A percentile compares a stretch with the other conserved stretches of the same genome.
Conservation (phyloP, 2,329 filamentous ascomycete species). For the Xylaria sp. region DNA sequence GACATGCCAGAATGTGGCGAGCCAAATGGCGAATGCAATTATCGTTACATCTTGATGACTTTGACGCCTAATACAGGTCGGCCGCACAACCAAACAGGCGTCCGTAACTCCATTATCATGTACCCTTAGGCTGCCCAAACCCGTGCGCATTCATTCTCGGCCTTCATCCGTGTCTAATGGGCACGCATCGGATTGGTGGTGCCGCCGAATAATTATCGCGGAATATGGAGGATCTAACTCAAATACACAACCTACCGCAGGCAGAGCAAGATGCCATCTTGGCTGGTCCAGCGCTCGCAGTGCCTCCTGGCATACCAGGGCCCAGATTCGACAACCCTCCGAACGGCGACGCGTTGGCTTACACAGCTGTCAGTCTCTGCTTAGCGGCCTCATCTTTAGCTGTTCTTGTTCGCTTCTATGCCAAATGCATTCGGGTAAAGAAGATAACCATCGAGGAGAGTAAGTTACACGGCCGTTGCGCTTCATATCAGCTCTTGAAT, state of each 20-base stretch:
- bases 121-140: background rate
- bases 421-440: constrained; percentile 37
- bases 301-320: constrained; percentile 32
- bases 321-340: constrained; percentile 40
- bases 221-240: background rate
- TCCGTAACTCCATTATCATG: background rate
- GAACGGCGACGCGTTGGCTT: constrained; percentile 35
- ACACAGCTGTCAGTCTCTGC: constrained; percentile 34
- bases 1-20: background rate
- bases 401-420: constrained; percentile 36
- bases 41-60: background rate
- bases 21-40: background rate
- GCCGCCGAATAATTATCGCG: background rate
- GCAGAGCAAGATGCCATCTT: constrained; percentile 15
- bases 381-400: constrained; percentile 33
- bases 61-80: background rate
- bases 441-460: constrained; percentile 42
- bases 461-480: constrained; percentile 27
- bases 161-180: background rate
- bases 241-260: constrained; percentile 16
- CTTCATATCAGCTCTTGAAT: background rate
- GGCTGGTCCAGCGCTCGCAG: constrained; percentile 37
- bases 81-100: background rate
- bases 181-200: background rate
- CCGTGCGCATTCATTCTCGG: background rate